Conservation (phyloP, 2,329 filamentous ascomycete genomes). For the Didymella segeticola region DNA sequence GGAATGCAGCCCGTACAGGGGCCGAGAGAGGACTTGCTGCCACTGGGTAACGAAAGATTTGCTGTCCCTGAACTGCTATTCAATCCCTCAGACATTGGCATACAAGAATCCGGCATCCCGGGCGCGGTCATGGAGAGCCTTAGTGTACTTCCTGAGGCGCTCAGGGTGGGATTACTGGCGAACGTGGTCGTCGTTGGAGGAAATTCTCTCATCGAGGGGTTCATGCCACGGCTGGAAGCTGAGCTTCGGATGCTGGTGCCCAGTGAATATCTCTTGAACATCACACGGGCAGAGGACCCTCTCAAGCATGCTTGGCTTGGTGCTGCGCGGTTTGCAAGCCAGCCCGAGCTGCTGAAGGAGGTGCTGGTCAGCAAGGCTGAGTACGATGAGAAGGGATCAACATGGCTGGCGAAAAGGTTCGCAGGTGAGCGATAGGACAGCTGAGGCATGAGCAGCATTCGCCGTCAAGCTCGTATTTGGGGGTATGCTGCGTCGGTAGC, state of each 20-base stretch:
- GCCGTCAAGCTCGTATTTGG: background rate
- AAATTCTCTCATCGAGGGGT: slow-evolving; percentile 79
- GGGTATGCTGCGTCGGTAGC: background rate
- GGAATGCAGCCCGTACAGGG: slow-evolving; percentile 56
- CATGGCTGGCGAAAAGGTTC: slow-evolving; percentile 78
- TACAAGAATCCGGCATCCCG: slow-evolving; percentile 81
- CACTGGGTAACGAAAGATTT: slow-evolving; percentile 91
- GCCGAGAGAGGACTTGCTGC: slow-evolving; percentile 77
- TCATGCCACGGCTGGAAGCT: slow-evolving; percentile 76
- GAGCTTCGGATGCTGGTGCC: slow-evolving; percentile 69
- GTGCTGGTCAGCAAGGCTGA: slow-evolving; percentile 84
- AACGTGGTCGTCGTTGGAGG: slow-evolving; percentile 92
- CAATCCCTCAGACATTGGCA: slow-evolving; percentile 81
- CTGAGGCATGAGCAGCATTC: background rate
- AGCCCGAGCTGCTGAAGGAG: slow-evolving; percentile 68
- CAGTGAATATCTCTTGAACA: slow-evolving; percentile 38
- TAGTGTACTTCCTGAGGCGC: slow-evolving; percentile 74
- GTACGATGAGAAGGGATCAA: slow-evolving; percentile 82
- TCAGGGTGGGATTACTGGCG: slow-evolving; percentile 83
- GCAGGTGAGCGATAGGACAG: slow-evolving; percentile 34
- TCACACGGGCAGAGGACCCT: slow-evolving; percentile 71
- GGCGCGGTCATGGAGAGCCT: slow-evolving; percentile 84
- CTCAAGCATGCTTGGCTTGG: slow-evolving; percentile 85
- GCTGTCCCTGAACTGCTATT: slow-evolving; percentile 89
- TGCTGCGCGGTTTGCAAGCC: slow-evolving; percentile 76